Conservation (phyloP, 768 basidiomycete species). For the Daedaleopsis nitida region DNA sequence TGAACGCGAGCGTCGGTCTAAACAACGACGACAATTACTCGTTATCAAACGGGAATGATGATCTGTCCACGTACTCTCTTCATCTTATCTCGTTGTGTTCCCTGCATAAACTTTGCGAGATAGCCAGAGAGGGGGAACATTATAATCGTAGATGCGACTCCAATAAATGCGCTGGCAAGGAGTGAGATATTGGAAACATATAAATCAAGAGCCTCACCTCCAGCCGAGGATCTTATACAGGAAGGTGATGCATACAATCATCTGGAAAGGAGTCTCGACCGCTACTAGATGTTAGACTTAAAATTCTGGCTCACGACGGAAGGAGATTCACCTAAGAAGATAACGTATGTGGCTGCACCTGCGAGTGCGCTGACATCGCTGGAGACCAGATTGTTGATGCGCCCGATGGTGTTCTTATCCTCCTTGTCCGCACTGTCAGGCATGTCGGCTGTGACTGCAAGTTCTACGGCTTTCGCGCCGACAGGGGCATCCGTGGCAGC, state of each 20-base stretch:
- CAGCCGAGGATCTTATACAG: slow-evolving; percentile 52
- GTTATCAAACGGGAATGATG: background rate
- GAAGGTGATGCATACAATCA: slow-evolving; percentile 41
- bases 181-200: background rate
- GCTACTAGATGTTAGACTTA: slow-evolving; percentile 30
- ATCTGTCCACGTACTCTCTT: slow-evolving; percentile 30
- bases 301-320: slow-evolving; percentile 38
- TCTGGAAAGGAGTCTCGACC: slow-evolving; percentile 34
- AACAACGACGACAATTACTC: background rate
- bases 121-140: slow-evolving; percentile 43
- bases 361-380: slow-evolving; percentile 47
- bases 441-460: slow-evolving; percentile 12
- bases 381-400: slow-evolving; percentile 77
- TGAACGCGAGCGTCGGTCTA: slow-evolving; percentile 52
- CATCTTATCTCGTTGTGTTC: slow-evolving; percentile 42
- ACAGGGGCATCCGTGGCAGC: too few species aligned
- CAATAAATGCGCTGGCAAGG: slow-evolving; percentile 36
- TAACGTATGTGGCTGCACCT: background rate
- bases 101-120: slow-evolving; percentile 37
- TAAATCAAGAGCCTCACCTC: slow-evolving; percentile 35
- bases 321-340: slow-evolving; percentile 38
- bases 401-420: slow-evolving; percentile 61
- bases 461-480: background rate
- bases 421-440: background rate
- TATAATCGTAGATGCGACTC: slow-evolving; percentile 40